Base-by-base conservation (phyloP, 2,329 filamentous ascomycete species). In the Ceratocystis papillata region DNA sequence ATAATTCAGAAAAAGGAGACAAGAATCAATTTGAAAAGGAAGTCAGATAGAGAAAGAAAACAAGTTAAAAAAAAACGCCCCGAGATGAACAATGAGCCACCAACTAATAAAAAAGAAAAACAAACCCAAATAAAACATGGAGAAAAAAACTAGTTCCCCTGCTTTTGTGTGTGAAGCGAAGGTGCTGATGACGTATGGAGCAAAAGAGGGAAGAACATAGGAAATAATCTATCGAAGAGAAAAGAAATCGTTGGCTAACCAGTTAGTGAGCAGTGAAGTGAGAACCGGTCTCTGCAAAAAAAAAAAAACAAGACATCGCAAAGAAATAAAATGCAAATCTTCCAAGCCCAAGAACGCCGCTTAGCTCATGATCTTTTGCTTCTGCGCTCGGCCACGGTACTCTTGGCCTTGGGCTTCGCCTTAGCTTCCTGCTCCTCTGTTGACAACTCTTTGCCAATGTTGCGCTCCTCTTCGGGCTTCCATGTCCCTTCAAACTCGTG, bases 401-500 rank as follows among this genome's bases (percentile, higher is more conserved):
- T 20, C 53, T 50, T 10, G 50, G 20, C 50, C 25, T 55, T 37
- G 17, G 66, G 22, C 33, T 22, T 30, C n/a, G 46, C 33, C 25
- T 33, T 25, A 17, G 50, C 46, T 15, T 28, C 20, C 6, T 50
- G 63, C 63, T 65, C 59, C 20, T 48, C 41, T 6, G 46, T 44
- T 12, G 62, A 17, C 30, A 41, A 12, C 44, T 44, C 69, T 69
- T 81, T 79, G 71, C 87, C 87, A 71, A 90, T 88, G 71, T 89
- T 85, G 69, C 87, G 81, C 72, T 88, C 83, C 70, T 76, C 81
- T 72, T 89, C 86, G 28, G 87, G 87, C 74, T 90, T 90, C 87
- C 87, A 90, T 2, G 86, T 87, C 95, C 93, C 94, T 79, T 96
- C 90, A 75, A 99, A 99, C 65, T 91, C 87, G 77, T 99, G 94